phyloP scores from a whole-genome alignment of 345 rosid species.

The Stellera chamaejasme region DNA sequence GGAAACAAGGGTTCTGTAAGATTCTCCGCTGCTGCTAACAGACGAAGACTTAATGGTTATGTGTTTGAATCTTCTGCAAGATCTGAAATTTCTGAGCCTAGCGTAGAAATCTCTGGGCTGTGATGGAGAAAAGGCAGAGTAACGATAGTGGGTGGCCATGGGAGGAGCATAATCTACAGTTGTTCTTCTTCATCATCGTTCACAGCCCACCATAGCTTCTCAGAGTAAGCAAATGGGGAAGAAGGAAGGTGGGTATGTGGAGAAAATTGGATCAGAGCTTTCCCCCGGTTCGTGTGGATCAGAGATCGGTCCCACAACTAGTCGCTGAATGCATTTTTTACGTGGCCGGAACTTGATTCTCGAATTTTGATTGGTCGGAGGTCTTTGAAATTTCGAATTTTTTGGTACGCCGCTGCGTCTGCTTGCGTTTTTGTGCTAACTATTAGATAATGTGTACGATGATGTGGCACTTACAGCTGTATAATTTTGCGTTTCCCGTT shows the following conservation, averaged over 20 bases:
- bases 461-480: slow-evolving; percentile 14
- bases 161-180: slow-evolving; percentile 34
- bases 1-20: slow-evolving; percentile 49
- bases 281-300: slow-evolving; percentile 14
- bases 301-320: slow-evolving; percentile 7
- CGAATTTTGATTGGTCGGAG: slow-evolving; percentile 17
- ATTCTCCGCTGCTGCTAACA: slow-evolving; percentile 19
- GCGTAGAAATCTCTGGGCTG: slow-evolving; percentile 14
- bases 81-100: slow-evolving; percentile 9
- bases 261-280: slow-evolving; percentile 21
- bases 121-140: slow-evolving; percentile 25
- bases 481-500: too few relatives aligned
- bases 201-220: slow-evolving; percentile 27
- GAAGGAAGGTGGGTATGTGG: slow-evolving; percentile 16
- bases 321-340: slow-evolving; percentile 4
- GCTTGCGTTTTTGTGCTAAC: slow-evolving; percentile 7
- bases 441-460: slow-evolving; percentile 20
- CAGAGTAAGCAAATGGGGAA: slow-evolving; percentile 6
- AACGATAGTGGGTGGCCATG: slow-evolving; percentile 69
- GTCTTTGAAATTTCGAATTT: neutral
- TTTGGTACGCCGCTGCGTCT: slow-evolving; percentile 16
- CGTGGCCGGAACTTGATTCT: neutral
- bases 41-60: slow-evolving; percentile 22
- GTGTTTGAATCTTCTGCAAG: slow-evolving; percentile 19
- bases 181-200: slow-evolving; percentile 41